Evolutionary conservation across 441 rosid species (phyloP).

Genomic region (Erysimum cheiri): DNA sequence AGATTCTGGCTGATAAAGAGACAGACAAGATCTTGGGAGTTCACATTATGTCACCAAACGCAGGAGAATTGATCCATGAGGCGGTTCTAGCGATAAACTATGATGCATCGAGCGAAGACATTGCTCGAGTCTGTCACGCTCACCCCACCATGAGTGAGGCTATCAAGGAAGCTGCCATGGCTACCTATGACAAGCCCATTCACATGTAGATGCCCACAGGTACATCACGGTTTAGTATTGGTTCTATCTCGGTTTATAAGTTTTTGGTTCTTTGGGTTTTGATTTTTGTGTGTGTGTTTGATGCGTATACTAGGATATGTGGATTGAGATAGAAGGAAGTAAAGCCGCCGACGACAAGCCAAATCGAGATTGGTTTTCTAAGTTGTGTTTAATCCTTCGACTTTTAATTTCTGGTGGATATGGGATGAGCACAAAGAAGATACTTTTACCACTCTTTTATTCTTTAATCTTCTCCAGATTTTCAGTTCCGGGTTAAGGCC

Average conservation of each 20-base stretch:
- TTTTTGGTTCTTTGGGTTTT: background rate
- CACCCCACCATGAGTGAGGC: slow-evolving; percentile 99
- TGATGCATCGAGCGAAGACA: slow-evolving; percentile 93
- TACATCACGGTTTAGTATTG: slow-evolving; percentile 19
- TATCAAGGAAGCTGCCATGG: slow-evolving; percentile 99
- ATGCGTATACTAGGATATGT: slow-evolving; percentile 23
- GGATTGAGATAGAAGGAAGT: slow-evolving; percentile 14
- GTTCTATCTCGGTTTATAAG: background rate
- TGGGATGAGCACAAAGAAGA: slow-evolving; percentile 34
- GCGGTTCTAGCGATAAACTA: slow-evolving; percentile 87
- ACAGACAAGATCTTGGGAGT: slow-evolving; percentile 94
- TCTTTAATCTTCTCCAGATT: slow-evolving; percentile 27
- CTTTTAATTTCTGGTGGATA: slow-evolving; percentile 28
- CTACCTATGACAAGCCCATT: slow-evolving; percentile 97
- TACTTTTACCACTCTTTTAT: slow-evolving; percentile 35
- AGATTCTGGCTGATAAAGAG: slow-evolving; percentile 95
- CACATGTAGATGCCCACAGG: slow-evolving; percentile 61
- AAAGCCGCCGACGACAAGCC: slow-evolving; percentile 25
- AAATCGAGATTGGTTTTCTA: slow-evolving; percentile 32
- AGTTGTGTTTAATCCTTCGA: slow-evolving; percentile 13
- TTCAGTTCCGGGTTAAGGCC: slow-evolving; percentile 24
- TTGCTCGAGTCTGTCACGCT: slow-evolving; percentile 97
- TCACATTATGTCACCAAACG: slow-evolving; percentile 94
- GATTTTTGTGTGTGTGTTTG: slow-evolving; percentile 1
- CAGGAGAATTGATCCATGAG: slow-evolving; percentile 97